These are phyloP conservation scores for Tetrahymena malaccensis DNA, from an alignment of 73 alveolate species.

Conservation along the genomic window DNA sequence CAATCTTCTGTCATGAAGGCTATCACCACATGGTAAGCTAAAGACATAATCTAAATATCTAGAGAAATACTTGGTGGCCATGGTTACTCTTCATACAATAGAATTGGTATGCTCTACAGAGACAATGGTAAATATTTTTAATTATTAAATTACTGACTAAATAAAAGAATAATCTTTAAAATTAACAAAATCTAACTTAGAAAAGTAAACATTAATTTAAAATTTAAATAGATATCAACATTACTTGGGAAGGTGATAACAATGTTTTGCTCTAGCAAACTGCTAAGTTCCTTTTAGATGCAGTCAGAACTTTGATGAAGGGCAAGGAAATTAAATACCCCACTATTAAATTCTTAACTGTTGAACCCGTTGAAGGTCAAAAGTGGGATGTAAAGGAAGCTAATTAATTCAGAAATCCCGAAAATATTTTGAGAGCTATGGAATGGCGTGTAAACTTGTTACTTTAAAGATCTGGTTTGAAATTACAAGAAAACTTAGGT, in stretches of 20 bases:
- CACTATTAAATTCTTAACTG: background rate
- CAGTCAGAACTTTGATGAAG: constrained; percentile 12
- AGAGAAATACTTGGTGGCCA: constrained; percentile 69
- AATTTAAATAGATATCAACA: constrained; percentile 44
- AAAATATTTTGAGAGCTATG: background rate
- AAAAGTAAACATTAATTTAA: too few relatives aligned
- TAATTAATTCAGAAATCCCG: background rate
- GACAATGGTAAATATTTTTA: background rate
- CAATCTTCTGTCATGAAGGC: constrained; percentile 51
- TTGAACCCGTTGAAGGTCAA: background rate
- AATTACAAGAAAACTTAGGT: background rate
- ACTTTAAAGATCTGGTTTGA: background rate
- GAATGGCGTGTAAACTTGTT: background rate
- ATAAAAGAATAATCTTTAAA: background rate
- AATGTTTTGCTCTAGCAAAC: constrained; percentile 64
- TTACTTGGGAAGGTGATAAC: constrained; percentile 88
- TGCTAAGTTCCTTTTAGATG: constrained; percentile 42
- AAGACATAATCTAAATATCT: constrained; percentile 37
- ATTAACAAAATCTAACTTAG: too few relatives aligned
- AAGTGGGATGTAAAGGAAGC: background rate
- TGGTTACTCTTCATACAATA: constrained; percentile 57
- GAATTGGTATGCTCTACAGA: constrained; percentile 33
- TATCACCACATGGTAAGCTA: constrained; percentile 23
- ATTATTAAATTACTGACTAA: background rate
- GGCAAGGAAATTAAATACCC: background rate